A percentile compares a stretch with the other conserved stretches of the same genome.
phyloP scores from a whole-genome alignment of 2,329 filamentous ascomycete genomes.

The Pyrenophora graminea region DNA sequence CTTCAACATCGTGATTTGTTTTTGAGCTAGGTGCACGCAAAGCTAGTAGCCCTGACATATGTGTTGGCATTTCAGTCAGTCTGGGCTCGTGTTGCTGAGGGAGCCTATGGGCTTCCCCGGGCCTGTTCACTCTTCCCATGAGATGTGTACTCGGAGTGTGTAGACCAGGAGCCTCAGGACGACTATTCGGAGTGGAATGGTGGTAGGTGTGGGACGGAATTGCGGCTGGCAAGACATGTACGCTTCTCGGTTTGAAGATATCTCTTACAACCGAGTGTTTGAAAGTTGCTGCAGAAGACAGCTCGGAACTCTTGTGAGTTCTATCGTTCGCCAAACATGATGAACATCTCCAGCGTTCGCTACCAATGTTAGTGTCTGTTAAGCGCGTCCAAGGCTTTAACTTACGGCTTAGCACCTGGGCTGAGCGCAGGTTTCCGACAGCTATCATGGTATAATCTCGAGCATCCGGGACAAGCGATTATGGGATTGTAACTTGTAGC shows the following conservation, averaged over 20 bases:
- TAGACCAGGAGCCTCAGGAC: neutral
- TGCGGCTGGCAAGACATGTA: neutral
- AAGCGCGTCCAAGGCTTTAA: neutral
- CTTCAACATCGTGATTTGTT: neutral
- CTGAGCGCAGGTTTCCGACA: slow-evolving; percentile 36
- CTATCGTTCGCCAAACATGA: slow-evolving; percentile 15
- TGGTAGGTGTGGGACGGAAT: neutral
- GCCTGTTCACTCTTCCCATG: neutral
- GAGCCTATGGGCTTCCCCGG: neutral
- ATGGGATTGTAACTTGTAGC: slow-evolving; percentile 33
- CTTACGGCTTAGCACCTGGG: slow-evolving; percentile 17
- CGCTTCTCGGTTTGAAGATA: slow-evolving; percentile 1
- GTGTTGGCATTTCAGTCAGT: slow-evolving; percentile 17
- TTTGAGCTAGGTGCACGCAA: neutral
- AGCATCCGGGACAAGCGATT: slow-evolving; percentile 40
- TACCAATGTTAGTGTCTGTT: slow-evolving; percentile 11
- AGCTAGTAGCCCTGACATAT: slow-evolving; percentile 13
- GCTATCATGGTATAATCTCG: slow-evolving; percentile 41
- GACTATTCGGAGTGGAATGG: no score
- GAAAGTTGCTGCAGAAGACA: neutral
- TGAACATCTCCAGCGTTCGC: slow-evolving; percentile 17
- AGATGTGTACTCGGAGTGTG: neutral
- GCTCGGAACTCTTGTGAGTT: neutral
- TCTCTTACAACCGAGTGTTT: slow-evolving; percentile 4
- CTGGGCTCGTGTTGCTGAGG: neutral